Percentiles rank a stretch among this genome's conserved stretches.
These are phyloP conservation scores for Diaporthe longicolla DNA, from an alignment of 2,329 filamentous ascomycete genomes.

Conservation along the genomic window DNA sequence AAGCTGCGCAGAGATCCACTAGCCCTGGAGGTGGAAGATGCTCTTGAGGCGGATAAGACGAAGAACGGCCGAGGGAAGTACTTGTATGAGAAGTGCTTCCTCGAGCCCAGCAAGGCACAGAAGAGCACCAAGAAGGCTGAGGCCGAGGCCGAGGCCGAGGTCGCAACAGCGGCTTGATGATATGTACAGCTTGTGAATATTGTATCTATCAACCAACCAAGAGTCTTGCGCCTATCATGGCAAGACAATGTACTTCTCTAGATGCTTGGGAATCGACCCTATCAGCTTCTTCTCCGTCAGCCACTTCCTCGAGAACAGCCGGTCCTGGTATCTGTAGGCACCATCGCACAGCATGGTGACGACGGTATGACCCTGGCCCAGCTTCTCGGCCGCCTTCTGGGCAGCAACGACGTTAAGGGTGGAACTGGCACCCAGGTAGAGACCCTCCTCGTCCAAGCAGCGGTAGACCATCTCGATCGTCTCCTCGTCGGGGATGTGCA, in stretches of 20 bases:
- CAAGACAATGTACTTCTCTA: slow-evolving; percentile 95
- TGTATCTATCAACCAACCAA: slow-evolving; percentile 26
- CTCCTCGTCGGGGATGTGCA: slow-evolving; percentile 92
- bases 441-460: slow-evolving; percentile 93
- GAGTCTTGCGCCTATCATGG: slow-evolving; percentile 63
- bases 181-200: slow-evolving; percentile 42
- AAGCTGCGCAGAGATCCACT: slow-evolving; percentile 43
- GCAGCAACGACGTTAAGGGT: slow-evolving; percentile 96
- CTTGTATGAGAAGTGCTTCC: slow-evolving; percentile 53
- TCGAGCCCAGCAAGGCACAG: slow-evolving; percentile 16
- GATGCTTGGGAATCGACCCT: slow-evolving; percentile 83
- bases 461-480: slow-evolving; percentile 98
- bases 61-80: slow-evolving; percentile 43
- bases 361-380: slow-evolving; percentile 90
- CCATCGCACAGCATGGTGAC: slow-evolving; percentile 96
- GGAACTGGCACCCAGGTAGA: slow-evolving; percentile 95
- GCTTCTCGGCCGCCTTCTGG: slow-evolving; percentile 90
- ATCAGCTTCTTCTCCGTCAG: slow-evolving; percentile 87
- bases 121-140: slow-evolving; percentile 15
- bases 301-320: slow-evolving; percentile 94
- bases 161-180: slow-evolving; percentile 35
- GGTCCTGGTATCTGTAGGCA: slow-evolving; percentile 96
- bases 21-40: slow-evolving; percentile 47
- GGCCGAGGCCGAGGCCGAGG: background rate
- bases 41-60: slow-evolving; percentile 43